Evolutionary conservation across 139 green algal species (phyloP).

Genomic region (Chlorella ohadii): DNA sequence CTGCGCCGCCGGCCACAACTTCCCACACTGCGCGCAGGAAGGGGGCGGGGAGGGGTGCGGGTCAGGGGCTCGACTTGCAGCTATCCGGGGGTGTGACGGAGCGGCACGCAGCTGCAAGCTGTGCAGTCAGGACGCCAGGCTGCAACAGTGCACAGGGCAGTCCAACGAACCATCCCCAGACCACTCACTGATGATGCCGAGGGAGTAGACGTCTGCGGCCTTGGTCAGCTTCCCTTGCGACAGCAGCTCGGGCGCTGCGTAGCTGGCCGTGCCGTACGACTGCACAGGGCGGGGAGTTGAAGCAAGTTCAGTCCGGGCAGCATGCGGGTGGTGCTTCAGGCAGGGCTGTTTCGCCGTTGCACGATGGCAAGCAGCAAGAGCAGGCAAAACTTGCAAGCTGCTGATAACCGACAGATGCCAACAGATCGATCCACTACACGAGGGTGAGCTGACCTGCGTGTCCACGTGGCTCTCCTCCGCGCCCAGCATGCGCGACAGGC

Average conservation of each 20-base stretch:
- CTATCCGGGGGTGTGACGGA: no score
- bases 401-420: no score
- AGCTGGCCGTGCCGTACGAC: conserved; percentile 8
- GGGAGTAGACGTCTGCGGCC: conserved; percentile 36
- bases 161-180: no score
- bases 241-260: conserved; percentile 39
- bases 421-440: no score
- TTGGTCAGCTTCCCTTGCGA: conserved; percentile 32
- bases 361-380: no score
- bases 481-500: not conserved
- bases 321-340: no score
- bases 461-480: conserved; percentile 3
- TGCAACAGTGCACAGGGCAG: no score
- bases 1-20: not conserved
- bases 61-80: no score
- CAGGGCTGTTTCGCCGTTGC: no score
- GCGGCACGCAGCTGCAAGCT: no score
- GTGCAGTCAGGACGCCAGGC: no score
- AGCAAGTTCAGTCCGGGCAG: not conserved
- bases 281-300: not conserved
- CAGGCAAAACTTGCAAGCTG: no score
- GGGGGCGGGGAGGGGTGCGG: not conserved
- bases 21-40: not conserved
- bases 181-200: conserved; percentile 44
- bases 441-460: not conserved